Evolutionary conservation across 2,329 filamentous ascomycete genomes (phyloP).

Genomic region (Pezicula carpinea): DNA sequence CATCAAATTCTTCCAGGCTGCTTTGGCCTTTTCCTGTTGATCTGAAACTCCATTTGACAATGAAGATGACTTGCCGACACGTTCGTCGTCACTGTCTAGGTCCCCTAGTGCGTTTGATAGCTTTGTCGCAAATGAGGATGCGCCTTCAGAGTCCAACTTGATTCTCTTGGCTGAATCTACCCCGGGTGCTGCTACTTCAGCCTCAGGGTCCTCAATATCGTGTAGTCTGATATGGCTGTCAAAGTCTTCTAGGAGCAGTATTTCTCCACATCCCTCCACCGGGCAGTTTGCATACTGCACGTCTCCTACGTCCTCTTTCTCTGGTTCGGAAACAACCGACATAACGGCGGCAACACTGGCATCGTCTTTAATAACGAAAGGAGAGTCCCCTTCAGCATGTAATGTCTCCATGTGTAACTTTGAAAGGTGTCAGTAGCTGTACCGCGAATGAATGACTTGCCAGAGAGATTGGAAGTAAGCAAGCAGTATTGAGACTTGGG

Average conservation of each 20-base stretch:
- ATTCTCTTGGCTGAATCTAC: constrained; percentile 9
- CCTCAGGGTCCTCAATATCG: constrained; percentile 15
- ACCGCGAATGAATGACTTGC: background rate
- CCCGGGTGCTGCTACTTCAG: constrained; percentile 8
- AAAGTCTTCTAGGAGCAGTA: constrained; percentile 46
- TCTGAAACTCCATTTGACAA: constrained; percentile 3
- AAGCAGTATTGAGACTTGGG: background rate
- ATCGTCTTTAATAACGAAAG: constrained; percentile 25
- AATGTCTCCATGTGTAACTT: constrained; percentile 27
- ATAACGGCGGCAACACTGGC: constrained; percentile 16
- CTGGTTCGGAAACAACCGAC: background rate
- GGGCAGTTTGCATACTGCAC: constrained; percentile 47
- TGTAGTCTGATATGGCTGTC: constrained; percentile 58
- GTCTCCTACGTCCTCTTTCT: constrained; percentile 24
- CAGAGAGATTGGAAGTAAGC: background rate
- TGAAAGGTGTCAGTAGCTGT: constrained; percentile 1
- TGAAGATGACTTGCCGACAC: background rate
- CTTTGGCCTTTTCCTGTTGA: constrained; percentile 18
- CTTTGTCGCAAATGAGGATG: constrained; percentile 18
- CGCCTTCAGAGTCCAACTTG: constrained; percentile 10
- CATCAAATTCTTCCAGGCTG: constrained; percentile 27
- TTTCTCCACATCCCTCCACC: constrained; percentile 53
- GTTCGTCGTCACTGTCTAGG: constrained; percentile 12
- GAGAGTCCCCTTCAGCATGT: constrained; percentile 28
- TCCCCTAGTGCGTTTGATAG: constrained; percentile 21